Base-by-base conservation (phyloP, 768 basidiomycete species). In the Leccinum truebloodii region DNA sequence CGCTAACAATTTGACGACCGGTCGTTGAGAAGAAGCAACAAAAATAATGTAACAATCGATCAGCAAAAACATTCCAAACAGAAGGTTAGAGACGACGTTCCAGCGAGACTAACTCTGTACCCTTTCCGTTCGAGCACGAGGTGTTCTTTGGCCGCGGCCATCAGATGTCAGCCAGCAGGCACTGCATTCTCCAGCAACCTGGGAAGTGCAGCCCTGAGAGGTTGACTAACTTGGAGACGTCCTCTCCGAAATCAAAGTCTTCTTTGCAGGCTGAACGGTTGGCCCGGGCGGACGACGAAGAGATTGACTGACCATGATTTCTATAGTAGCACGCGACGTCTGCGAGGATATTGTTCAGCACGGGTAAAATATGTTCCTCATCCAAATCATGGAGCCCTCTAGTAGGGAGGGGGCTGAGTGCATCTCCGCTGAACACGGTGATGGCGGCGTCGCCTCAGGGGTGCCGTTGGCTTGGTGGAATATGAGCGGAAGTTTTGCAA, bases 111-210 rank as follows among this genome's bases (percentile, higher is more conserved):
- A 28, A 58, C 60, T 39, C 16, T 12, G 54, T 60, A 51, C 22
- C 52, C 48, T 22, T 61, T 60, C 44, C 54, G 46, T 24, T 63
- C 57, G 20, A 62, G 52, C 4, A 58, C 54, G 34, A 54, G 51
- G n/a, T 61, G 34, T 6, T 58, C 63, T 57, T 61, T 56, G 55
- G 59, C 44, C 2, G 37, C 50, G 3, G 59, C 58, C 46, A 61
- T 49, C 37, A 44, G 39, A 26, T 48, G 37, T 46, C 61, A 52
- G 10, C 52, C 53, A 2, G 52, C 32, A 8, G 59, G 62, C n/a
- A 58, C 63, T 10, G 57, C 55, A 20, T 65, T 65, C 12, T 41
- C 58, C 13, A 58, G 57, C 12, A 67, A 32, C 58, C 60, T 60
- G 3, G 63, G 63, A 58, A 65, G 56, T 22, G 30, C 53, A 63